phyloP scores from a whole-genome alignment of 2,329 filamentous ascomycete species.

The Immersiporthe knoxdaviesiana region DNA sequence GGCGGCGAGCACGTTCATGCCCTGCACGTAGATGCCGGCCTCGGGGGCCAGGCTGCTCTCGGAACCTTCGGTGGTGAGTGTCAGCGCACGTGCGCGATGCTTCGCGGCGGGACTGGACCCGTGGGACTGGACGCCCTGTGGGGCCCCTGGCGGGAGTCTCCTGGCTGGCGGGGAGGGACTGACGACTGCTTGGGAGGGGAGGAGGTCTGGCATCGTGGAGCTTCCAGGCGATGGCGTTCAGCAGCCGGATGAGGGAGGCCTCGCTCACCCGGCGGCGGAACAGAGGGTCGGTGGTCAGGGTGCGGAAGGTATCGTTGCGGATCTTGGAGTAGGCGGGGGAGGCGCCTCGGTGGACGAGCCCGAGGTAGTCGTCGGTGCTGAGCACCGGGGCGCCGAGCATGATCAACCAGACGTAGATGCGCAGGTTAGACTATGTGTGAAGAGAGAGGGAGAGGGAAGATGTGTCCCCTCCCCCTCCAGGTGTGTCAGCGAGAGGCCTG shows the following conservation, averaged over 20 bases:
- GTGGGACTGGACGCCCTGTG: constrained; percentile 36
- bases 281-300: constrained; percentile 92
- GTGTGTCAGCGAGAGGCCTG: constrained; percentile 13
- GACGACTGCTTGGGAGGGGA: constrained; percentile 45
- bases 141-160: constrained; percentile 40
- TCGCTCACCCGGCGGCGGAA: constrained; percentile 95
- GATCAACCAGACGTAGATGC: constrained; percentile 96
- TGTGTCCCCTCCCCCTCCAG: not conserved
- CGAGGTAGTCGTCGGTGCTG: constrained; percentile 84
- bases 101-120: constrained; percentile 50
- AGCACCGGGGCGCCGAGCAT: constrained; percentile 86
- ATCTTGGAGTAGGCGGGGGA: constrained; percentile 97
- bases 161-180: constrained; percentile 37
- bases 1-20: constrained; percentile 97
- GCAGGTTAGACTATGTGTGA: constrained; percentile 72
- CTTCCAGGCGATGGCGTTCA: constrained; percentile 95
- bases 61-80: constrained; percentile 66
- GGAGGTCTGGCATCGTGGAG: constrained; percentile 72
- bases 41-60: constrained; percentile 61
- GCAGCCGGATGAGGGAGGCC: constrained; percentile 87
- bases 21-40: constrained; percentile 91
- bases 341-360: constrained; percentile 87
- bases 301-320: constrained; percentile 97
- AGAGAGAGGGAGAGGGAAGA: constrained; percentile 11
- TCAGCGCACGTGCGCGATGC: constrained; percentile 58